Percentiles rank a stretch among this genome's conserved stretches.
Evolutionary conservation across 257 asterid genomes (phyloP).

Genomic region (Penstemon newberryi): DNA sequence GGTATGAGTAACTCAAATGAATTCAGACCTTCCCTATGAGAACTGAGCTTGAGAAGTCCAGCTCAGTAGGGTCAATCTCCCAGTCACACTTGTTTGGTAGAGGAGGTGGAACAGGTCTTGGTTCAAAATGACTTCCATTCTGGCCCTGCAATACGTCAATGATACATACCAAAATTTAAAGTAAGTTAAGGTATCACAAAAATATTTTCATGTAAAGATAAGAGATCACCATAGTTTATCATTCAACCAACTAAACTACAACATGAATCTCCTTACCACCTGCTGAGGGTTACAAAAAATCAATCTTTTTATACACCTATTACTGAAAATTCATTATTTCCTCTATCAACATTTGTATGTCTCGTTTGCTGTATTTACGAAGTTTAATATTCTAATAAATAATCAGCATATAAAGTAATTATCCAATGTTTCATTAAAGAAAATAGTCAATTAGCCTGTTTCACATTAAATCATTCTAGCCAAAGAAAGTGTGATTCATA

Average conservation of each 20-base stretch:
- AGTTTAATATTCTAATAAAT: neutral
- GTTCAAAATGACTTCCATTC: conserved; percentile 98
- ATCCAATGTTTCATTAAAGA: neutral
- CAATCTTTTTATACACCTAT: neutral
- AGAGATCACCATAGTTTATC: neutral
- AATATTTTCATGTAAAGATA: neutral
- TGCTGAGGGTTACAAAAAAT: neutral
- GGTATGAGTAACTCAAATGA: conserved; percentile 1
- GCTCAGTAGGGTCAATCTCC: conserved; percentile 92
- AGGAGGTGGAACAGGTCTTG: conserved; percentile 87
- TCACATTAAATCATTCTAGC: neutral
- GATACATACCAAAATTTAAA: conserved; percentile 17
- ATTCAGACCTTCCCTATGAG: conserved; percentile 81
- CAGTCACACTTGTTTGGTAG: conserved; percentile 96
- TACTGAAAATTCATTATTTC: no score
- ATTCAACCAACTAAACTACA: conserved; percentile 19
- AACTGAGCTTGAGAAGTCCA: conserved; percentile 73
- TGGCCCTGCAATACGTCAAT: conserved; percentile 67
- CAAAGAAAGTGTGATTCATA: no score
- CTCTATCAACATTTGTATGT: neutral
- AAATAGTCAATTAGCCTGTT: neutral
- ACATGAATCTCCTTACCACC: neutral
- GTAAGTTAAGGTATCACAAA: conserved; percentile 7
- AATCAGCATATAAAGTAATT: no score
- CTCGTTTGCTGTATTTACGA: neutral